Conservation (phyloP, 2,329 filamentous ascomycete species). For the Aspergillus bombycis region DNA sequence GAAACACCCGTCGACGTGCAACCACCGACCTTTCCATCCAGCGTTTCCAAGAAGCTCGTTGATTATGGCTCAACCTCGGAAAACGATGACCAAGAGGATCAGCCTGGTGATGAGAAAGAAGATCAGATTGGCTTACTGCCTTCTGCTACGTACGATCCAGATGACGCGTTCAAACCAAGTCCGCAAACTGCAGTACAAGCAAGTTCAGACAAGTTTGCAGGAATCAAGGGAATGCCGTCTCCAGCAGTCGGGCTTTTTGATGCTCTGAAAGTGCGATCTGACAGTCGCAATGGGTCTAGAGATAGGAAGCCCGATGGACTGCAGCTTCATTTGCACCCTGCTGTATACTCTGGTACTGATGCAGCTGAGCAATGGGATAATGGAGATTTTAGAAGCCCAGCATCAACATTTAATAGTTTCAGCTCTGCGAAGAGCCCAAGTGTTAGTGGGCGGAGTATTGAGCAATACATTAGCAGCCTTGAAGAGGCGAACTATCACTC, state of each 20-base stretch:
- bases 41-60: constrained; percentile 45
- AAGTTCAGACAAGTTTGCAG: constrained; percentile 64
- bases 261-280: constrained; percentile 62
- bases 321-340: constrained; percentile 62
- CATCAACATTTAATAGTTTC: constrained; percentile 50
- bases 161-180: constrained; percentile 46
- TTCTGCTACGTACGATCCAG: constrained; percentile 50
- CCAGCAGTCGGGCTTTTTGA: constrained; percentile 67
- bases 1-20: constrained; percentile 63
- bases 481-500: constrained; percentile 73
- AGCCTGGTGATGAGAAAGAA: constrained; percentile 24
- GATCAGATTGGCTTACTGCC: constrained; percentile 39
- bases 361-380: constrained; percentile 57
- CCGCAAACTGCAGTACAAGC: constrained; percentile 69
- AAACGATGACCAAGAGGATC: constrained; percentile 37
- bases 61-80: constrained; percentile 55
- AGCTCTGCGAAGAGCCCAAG: constrained; percentile 59
- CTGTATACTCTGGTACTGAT: constrained; percentile 55
- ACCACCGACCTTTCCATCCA: constrained; percentile 45
- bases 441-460: constrained; percentile 67
- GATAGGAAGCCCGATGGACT: constrained; percentile 79
- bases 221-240: constrained; percentile 65
- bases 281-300: constrained; percentile 63
- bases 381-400: constrained; percentile 40
- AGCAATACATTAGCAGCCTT: constrained; percentile 84